Conservation (phyloP, 1,284 basidiomycete species). For the Trichosporon asahii region DNA sequence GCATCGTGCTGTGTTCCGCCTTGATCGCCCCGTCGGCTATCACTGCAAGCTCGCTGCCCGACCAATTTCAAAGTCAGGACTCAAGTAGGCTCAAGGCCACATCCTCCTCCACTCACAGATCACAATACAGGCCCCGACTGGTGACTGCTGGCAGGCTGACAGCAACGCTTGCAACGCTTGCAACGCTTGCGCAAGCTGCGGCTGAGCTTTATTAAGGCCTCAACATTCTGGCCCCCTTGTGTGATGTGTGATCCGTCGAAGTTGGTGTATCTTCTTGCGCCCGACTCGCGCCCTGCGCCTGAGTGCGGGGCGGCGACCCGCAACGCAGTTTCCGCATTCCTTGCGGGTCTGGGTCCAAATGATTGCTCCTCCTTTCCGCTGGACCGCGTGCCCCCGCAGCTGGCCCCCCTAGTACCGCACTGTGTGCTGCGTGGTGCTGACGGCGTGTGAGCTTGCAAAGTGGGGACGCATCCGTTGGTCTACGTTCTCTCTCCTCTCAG, state of each 20-base stretch:
- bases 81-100: no score
- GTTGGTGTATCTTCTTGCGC: background rate
- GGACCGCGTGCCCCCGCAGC: background rate
- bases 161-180: no score
- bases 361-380: conserved; percentile 1
- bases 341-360: background rate
- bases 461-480: background rate
- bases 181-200: background rate
- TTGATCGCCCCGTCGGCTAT: no score
- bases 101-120: no score
- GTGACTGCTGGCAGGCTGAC: background rate
- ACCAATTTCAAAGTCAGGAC: no score
- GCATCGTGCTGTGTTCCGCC: background rate
- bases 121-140: no score
- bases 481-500: background rate
- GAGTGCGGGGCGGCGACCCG: no score
- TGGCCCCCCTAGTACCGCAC: background rate
- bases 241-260: background rate
- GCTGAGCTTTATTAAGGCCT: background rate
- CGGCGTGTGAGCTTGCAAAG: background rate
- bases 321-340: background rate
- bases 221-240: background rate
- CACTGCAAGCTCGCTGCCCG: no score
- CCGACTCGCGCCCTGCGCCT: background rate
- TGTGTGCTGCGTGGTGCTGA: background rate